phyloP scores from a whole-genome alignment of 495 filamentous ascomycete species.

The Podospora tetraspora region DNA sequence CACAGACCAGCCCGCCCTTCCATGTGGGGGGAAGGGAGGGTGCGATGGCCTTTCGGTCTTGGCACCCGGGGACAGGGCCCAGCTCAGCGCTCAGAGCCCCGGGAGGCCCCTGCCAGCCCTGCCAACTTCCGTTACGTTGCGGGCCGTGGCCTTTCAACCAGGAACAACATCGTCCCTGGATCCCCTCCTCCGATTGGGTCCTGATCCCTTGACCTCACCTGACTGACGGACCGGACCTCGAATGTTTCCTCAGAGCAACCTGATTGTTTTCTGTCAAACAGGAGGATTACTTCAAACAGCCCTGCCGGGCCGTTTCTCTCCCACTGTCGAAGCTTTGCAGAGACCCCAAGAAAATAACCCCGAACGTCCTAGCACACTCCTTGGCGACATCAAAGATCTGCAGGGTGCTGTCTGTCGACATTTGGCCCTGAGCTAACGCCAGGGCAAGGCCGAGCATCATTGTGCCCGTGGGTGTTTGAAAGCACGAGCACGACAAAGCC shows the following conservation, averaged over 20 bases:
- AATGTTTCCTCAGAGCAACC: neutral
- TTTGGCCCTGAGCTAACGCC: neutral
- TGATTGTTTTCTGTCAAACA: neutral
- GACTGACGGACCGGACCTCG: neutral
- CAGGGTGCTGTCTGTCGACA: neutral
- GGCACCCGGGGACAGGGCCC: neutral
- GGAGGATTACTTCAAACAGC: neutral
- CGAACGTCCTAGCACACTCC: neutral
- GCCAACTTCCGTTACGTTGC: too few relatives aligned
- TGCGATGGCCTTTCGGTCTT: too few relatives aligned
- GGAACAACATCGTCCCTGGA: neutral
- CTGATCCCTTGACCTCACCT: neutral
- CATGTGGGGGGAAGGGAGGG: constrained; percentile 10
- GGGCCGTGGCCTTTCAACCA: neutral
- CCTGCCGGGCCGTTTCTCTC: neutral
- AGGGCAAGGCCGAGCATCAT: neutral
- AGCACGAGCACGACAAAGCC: neutral
- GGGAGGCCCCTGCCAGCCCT: neutral
- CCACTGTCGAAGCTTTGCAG: neutral
- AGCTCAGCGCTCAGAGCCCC: neutral
- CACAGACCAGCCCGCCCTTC: constrained; percentile 13
- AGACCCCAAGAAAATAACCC: neutral
- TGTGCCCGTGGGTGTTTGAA: neutral
- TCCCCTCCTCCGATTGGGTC: neutral
- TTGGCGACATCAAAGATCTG: neutral